phyloP scores from a whole-genome alignment of 2,329 filamentous ascomycete species.

The Colletotrichum falcatum region DNA sequence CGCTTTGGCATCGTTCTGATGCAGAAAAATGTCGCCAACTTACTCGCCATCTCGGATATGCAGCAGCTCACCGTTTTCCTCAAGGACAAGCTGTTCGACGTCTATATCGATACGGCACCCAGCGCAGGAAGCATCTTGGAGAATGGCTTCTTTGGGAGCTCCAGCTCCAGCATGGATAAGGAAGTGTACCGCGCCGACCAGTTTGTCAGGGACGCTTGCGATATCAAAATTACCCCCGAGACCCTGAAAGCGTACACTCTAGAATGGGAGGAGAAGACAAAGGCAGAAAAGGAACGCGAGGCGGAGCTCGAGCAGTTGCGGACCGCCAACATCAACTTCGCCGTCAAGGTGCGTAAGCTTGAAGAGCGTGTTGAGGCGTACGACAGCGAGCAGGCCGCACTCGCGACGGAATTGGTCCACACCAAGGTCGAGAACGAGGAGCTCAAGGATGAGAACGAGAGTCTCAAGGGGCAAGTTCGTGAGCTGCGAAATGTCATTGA shows the following conservation, averaged over 20 bases:
- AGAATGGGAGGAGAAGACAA: slow-evolving; percentile 94
- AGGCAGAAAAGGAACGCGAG: slow-evolving; percentile 84
- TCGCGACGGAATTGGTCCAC: slow-evolving; percentile 91
- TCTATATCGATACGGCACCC: slow-evolving; percentile 94
- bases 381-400: slow-evolving; percentile 89
- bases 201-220: slow-evolving; percentile 91
- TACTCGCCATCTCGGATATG: slow-evolving; percentile 93
- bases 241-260: slow-evolving; percentile 82
- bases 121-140: slow-evolving; percentile 94
- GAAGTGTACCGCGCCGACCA: slow-evolving; percentile 96
- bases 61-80: slow-evolving; percentile 86
- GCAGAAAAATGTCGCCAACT: slow-evolving; percentile 86
- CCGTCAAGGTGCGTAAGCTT: slow-evolving; percentile 82
- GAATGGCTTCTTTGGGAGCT: slow-evolving; percentile 96
- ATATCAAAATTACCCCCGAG: slow-evolving; percentile 85
- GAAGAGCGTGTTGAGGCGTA: slow-evolving; percentile 90
- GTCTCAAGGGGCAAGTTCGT: slow-evolving; percentile 83
- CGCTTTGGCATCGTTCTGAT: slow-evolving; percentile 96
- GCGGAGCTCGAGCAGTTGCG: slow-evolving; percentile 82
- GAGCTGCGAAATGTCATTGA: slow-evolving; percentile 90
- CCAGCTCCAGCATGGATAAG: slow-evolving; percentile 89
- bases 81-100: slow-evolving; percentile 94
- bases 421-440: slow-evolving; percentile 95
- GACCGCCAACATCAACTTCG: slow-evolving; percentile 73
- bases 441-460: slow-evolving; percentile 90